These are phyloP conservation scores for Raffaelea albimanens DNA, from an alignment of 2,329 filamentous ascomycete species.

Conservation along the genomic window DNA sequence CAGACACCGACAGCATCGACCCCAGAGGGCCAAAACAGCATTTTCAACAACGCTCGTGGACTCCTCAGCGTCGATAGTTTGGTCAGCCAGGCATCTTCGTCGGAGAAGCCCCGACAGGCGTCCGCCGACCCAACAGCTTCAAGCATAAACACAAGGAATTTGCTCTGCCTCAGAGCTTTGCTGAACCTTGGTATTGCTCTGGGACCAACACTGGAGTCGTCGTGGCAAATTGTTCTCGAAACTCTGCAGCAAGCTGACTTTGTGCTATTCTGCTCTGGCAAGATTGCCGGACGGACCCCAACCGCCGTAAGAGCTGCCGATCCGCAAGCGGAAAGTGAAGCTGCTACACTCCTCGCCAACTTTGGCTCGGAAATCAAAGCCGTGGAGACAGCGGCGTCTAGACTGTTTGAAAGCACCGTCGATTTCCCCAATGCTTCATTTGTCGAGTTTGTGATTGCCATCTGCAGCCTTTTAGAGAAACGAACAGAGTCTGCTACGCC, in stretches of 20 bases:
- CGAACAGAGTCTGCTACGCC: conserved; percentile 17
- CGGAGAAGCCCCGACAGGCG: conserved; percentile 49
- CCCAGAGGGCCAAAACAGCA: conserved; percentile 42
- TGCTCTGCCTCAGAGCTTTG: conserved; percentile 81
- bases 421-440: conserved; percentile 85
- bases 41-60: conserved; percentile 62
- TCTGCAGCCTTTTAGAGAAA: conserved; percentile 59
- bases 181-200: conserved; percentile 94
- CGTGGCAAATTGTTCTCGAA: conserved; percentile 87
- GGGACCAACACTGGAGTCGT: conserved; percentile 72
- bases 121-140: conserved; percentile 44
- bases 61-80: conserved; percentile 66
- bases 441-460: conserved; percentile 62
- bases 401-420: conserved; percentile 82
- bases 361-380: conserved; percentile 75
- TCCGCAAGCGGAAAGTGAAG: conserved; percentile 40
- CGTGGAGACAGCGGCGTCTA: conserved; percentile 76
- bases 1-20: conserved; percentile 30
- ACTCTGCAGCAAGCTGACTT: conserved; percentile 90
- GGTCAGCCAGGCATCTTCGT: conserved; percentile 45
- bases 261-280: conserved; percentile 60
- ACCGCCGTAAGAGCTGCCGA: conserved; percentile 37
- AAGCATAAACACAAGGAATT: conserved; percentile 74
- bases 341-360: conserved; percentile 46
- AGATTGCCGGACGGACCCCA: conserved; percentile 41